A percentile compares a stretch with the other conserved stretches of the same genome.
Evolutionary conservation across 805 yeast species (phyloP).

Genomic region (Candida ortonii): DNA sequence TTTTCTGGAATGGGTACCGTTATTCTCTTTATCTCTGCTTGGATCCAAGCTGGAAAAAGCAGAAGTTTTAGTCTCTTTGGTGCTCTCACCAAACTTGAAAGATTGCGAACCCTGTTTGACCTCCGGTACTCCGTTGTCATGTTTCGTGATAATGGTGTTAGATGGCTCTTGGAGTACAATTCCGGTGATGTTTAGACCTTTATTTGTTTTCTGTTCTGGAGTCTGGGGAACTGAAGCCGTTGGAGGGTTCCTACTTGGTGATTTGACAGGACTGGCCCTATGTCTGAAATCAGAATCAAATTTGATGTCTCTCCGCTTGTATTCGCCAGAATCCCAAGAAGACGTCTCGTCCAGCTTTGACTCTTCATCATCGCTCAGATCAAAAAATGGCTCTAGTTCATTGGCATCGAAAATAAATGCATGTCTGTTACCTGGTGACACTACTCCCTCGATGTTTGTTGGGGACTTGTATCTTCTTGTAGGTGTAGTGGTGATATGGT

Average conservation of each 20-base stretch:
- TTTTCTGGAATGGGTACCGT: slow-evolving; percentile 18
- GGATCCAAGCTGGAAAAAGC: slow-evolving; percentile 5
- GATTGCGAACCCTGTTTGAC: slow-evolving; percentile 13
- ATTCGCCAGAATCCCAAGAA: too few relatives aligned
- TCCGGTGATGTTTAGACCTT: slow-evolving; percentile 27
- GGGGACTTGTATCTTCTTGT: slow-evolving; percentile 11
- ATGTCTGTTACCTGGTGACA: slow-evolving; percentile 22
- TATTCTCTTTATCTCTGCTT: slow-evolving; percentile 14
- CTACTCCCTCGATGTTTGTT: slow-evolving; percentile 9
- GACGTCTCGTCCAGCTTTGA: too few relatives aligned
- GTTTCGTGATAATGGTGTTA: slow-evolving; percentile 5
- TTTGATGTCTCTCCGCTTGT: too few relatives aligned
- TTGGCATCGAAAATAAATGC: slow-evolving; percentile 20
- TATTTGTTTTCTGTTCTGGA: slow-evolving; percentile 13
- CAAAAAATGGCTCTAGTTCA: slow-evolving; percentile 22
- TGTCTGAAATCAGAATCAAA: too few relatives aligned
- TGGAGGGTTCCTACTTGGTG: slow-evolving; percentile 17
- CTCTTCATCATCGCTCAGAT: slow-evolving; percentile 19
- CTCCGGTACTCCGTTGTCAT: slow-evolving; percentile 7
- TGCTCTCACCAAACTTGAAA: slow-evolving; percentile 19
- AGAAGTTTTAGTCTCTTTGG: neutral
- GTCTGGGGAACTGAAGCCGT: slow-evolving; percentile 15
- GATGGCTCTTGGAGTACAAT: slow-evolving; percentile 5
- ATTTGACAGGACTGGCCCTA: slow-evolving; percentile 17
- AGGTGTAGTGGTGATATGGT: slow-evolving; percentile 12